These are phyloP conservation scores for Hibiscus tridactylites DNA, from an alignment of 345 rosid species.

Conservation along the genomic window DNA sequence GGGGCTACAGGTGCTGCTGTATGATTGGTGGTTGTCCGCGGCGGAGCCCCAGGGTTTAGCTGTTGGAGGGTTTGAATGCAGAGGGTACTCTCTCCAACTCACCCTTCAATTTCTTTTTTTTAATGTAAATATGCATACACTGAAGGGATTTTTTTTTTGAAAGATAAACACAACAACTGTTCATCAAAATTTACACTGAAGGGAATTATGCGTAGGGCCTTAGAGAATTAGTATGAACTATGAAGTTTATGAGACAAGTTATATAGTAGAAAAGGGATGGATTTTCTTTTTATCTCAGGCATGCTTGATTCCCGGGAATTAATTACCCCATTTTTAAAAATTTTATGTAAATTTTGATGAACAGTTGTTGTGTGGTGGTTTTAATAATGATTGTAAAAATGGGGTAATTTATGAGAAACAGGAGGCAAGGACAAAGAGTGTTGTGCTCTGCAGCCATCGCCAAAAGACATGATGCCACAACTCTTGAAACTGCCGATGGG, in stretches of 20 bases:
- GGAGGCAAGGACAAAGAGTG: conserved; percentile 27
- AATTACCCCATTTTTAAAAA: neutral
- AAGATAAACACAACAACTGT: too few relatives aligned
- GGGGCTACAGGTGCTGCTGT: conserved; percentile 9
- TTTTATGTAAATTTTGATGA: neutral
- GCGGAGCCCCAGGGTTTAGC: conserved; percentile 3
- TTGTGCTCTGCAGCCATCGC: conserved; percentile 37
- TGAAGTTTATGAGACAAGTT: too few relatives aligned
- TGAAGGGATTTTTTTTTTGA: too few relatives aligned
- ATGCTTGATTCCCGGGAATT: neutral
- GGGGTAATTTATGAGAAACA: neutral
- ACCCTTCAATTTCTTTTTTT: neutral
- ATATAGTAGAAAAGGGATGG: neutral
- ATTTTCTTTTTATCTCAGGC: neutral
- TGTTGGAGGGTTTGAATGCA: conserved; percentile 10
- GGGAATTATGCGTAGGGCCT: too few relatives aligned
- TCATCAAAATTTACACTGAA: neutral
- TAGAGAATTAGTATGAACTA: too few relatives aligned
- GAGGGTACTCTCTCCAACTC: conserved; percentile 5
- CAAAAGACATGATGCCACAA: conserved; percentile 31
- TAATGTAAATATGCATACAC: neutral
- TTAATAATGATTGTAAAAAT: neutral
- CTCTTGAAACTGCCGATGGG: conserved; percentile 43
- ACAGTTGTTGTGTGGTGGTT: neutral
- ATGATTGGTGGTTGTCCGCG: conserved; percentile 15